Percentiles rank a stretch among this genome's conserved stretches.
Conservation (phyloP, 345 rosid genomes). For the Brassica rapa region DNA sequence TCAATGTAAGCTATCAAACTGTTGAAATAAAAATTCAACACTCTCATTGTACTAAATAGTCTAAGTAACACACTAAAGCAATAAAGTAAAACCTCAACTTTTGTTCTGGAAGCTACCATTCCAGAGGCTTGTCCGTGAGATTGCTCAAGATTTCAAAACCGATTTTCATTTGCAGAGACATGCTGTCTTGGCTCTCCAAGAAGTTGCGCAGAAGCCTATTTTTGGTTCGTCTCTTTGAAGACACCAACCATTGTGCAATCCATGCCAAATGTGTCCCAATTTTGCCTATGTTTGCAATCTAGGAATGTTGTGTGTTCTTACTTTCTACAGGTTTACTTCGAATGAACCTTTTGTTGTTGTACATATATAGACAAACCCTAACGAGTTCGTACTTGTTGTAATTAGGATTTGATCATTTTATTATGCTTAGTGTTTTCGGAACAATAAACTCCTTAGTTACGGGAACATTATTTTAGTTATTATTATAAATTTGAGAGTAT, state of each 20-base stretch:
- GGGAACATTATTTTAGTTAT: neutral
- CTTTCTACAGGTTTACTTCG: no score
- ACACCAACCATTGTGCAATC: conserved; percentile 84
- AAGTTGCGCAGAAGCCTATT: conserved; percentile 81
- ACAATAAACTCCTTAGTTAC: neutral
- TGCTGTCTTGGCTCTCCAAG: conserved; percentile 77
- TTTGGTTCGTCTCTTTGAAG: conserved; percentile 87
- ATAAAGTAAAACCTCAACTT: conserved; percentile 47
- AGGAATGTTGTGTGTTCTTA: no score
- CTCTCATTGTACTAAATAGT: no score
- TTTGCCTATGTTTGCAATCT: neutral
- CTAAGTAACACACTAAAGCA: no score
- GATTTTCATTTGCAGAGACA: conserved; percentile 94
- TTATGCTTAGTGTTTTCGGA: neutral
- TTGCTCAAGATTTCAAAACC: conserved; percentile 90
- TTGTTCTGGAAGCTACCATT: conserved; percentile 83
- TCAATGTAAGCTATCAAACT: no score
- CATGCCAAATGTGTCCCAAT: conserved; percentile 78
- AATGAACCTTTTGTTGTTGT: no score
- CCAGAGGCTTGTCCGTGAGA: conserved; percentile 92
- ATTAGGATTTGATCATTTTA: no score
- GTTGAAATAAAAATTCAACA: no score
- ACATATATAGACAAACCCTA: no score
- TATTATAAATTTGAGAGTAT: neutral
- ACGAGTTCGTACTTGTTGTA: no score